Evolutionary conservation across 805 yeast genomes (phyloP).

Genomic region (Helenozyma rhizophorensis): DNA sequence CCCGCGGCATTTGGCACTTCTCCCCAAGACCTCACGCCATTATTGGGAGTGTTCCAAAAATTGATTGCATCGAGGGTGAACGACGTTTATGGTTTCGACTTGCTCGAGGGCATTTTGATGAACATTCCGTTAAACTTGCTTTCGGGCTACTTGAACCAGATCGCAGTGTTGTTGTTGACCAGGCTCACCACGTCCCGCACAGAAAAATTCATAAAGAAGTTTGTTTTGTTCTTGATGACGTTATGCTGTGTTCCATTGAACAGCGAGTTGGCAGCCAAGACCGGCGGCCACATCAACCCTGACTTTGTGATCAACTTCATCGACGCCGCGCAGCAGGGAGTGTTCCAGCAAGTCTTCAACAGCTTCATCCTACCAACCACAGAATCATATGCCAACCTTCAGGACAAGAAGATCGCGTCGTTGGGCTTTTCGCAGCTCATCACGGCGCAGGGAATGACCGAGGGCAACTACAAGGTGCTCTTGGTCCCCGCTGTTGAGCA

Average conservation of each 20-base stretch:
- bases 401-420: slow-evolving; percentile 51
- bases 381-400: slow-evolving; percentile 43
- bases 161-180: slow-evolving; percentile 72
- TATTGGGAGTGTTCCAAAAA: slow-evolving; percentile 95
- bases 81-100: slow-evolving; percentile 80
- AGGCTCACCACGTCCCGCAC: slow-evolving; percentile 79
- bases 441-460: slow-evolving; percentile 17
- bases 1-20: slow-evolving; percentile 34
- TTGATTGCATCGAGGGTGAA: slow-evolving; percentile 78
- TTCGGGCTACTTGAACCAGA: slow-evolving; percentile 57
- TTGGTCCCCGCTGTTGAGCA: slow-evolving; percentile 28
- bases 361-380: slow-evolving; percentile 53
- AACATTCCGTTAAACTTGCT: slow-evolving; percentile 49
- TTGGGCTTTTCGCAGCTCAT: slow-evolving; percentile 49
- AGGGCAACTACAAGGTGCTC: slow-evolving; percentile 18
- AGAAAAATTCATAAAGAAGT: slow-evolving; percentile 70
- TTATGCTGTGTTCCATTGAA: slow-evolving; percentile 40
- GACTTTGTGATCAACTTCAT: slow-evolving; percentile 58
- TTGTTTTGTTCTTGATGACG: slow-evolving; percentile 59
- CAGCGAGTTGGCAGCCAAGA: slow-evolving; percentile 23
- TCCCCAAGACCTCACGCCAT: slow-evolving; percentile 54
- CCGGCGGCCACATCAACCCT: slow-evolving; percentile 29
- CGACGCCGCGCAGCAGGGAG: slow-evolving; percentile 66
- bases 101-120: slow-evolving; percentile 65
- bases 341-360: slow-evolving; percentile 47